Base-by-base conservation (phyloP, 306 rosid genomes). In the Vicia sativa region DNA sequence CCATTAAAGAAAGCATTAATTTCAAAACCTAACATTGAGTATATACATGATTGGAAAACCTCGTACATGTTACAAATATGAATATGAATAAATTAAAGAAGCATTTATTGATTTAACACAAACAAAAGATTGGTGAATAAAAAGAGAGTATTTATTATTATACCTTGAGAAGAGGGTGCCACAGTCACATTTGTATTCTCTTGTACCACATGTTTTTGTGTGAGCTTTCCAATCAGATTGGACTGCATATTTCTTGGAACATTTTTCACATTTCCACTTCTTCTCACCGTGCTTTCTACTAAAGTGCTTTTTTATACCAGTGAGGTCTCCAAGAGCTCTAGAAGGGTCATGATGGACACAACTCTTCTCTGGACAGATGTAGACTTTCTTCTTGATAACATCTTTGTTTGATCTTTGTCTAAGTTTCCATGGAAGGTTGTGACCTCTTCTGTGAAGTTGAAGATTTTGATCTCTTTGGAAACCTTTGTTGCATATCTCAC, bases 181-280 rank as follows among this genome's bases (percentile, higher is more conserved):
- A 76, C 96, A 92, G 73, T 92, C 96, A 15, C 98, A 92, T 74
- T 88, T 92, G 46, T 90, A 92, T 75, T 92, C 98, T 68, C 98
- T 71, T 29, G 98, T 92, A 6, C 98, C 98, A 69, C 98, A 92
- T 1, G 98, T 92, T 70, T 92, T 92, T 52, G 86, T 80, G 80
- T 92, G 98, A 66, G 98, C 98, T 74, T 92, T 92, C 98, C 98
- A 92, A 70, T 92, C 96, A 0, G 96, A 92, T 57, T 90, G 98
- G 43, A 92, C 96, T 0, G 98, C 98, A 56, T 92, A 92, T 73
- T 90, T 92, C 87, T 92, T 92, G 0, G 98, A 88, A 75, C 98
- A 92, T 76, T 90, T 92, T 0, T 90, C 96, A 53, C 98, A 92
- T 86, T 90, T 92, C 98, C 98, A 92, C 81, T 92, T 92, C 79